Conservation (phyloP, 164 flowering plant genomes). For the Tetracentron sinense region DNA sequence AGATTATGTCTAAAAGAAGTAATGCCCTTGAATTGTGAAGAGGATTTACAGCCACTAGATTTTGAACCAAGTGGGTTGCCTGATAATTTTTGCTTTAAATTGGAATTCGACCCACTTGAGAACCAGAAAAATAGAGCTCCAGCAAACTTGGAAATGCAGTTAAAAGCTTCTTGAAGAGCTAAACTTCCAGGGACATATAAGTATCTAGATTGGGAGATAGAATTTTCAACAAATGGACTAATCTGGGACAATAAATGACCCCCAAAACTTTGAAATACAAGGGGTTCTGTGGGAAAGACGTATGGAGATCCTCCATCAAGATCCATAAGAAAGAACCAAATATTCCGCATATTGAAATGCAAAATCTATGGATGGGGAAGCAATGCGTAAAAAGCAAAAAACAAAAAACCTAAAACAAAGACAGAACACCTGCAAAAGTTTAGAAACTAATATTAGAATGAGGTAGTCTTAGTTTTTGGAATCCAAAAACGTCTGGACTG, state of each 20-base stretch:
- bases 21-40: slow-evolving; percentile 24
- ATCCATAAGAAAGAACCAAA: slow-evolving; percentile 46
- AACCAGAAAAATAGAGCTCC: slow-evolving; percentile 46
- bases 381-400: no score
- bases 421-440: slow-evolving; percentile 2
- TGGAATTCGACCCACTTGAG: slow-evolving; percentile 34
- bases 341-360: slow-evolving; percentile 38
- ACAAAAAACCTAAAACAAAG: neutral
- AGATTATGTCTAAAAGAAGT: slow-evolving; percentile 23
- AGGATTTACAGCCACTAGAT: slow-evolving; percentile 22
- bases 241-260: slow-evolving; percentile 36
- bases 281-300: slow-evolving; percentile 36
- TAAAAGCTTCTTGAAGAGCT: slow-evolving; percentile 64
- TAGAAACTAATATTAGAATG: neutral
- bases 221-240: slow-evolving; percentile 38
- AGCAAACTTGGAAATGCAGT: slow-evolving; percentile 59
- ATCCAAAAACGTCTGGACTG: neutral
- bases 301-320: slow-evolving; percentile 44
- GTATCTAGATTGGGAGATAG: slow-evolving; percentile 24
- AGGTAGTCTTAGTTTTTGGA: no score
- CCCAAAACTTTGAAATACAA: slow-evolving; percentile 25
- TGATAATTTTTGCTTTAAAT: slow-evolving; percentile 20
- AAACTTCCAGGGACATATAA: slow-evolving; percentile 44
- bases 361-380: no score
- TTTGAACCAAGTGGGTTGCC: slow-evolving; percentile 22